Evolutionary conservation across 768 basidiomycete species (phyloP).

Genomic region (Podaxis pistillaris): DNA sequence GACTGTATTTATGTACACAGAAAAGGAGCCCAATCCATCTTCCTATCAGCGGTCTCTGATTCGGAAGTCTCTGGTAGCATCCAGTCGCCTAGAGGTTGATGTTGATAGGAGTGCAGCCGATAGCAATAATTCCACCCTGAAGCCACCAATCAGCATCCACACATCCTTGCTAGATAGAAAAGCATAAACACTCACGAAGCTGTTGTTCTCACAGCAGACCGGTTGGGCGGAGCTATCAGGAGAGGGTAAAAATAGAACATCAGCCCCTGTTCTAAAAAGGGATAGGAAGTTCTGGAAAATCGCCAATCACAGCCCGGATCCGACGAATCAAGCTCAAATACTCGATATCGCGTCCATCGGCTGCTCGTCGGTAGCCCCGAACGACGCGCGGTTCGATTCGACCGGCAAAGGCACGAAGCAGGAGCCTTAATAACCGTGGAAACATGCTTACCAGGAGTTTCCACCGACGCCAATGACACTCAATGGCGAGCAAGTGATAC

Average conservation of each 20-base stretch:
- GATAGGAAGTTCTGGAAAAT: not conserved
- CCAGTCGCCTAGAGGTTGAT: constrained; percentile 23
- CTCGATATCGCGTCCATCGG: not conserved
- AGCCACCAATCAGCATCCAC: not conserved
- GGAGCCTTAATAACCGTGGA: not conserved
- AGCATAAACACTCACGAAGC: constrained; percentile 28
- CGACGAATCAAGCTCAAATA: constrained; percentile 3
- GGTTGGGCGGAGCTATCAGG: constrained; percentile 25
- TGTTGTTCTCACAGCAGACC: constrained; percentile 37
- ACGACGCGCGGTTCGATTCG: not conserved
- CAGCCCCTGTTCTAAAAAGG: not conserved
- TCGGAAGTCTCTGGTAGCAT: not conserved
- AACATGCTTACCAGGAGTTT: constrained; percentile 22
- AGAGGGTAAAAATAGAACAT: not conserved
- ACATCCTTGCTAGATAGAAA: not conserved
- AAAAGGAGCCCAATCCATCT: not conserved
- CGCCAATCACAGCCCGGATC: not conserved
- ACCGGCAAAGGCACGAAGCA: not conserved
- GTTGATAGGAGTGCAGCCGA: constrained; percentile 38
- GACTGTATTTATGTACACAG: not conserved
- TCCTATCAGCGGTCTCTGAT: not conserved
- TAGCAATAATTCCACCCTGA: constrained; percentile 33
- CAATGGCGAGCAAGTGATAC: constrained; percentile 32
- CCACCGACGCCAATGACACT: constrained; percentile 24
- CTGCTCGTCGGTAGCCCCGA: not conserved